These are phyloP conservation scores for Anacardium occidentale DNA, from an alignment of 345 rosid genomes.

Conservation along the genomic window DNA sequence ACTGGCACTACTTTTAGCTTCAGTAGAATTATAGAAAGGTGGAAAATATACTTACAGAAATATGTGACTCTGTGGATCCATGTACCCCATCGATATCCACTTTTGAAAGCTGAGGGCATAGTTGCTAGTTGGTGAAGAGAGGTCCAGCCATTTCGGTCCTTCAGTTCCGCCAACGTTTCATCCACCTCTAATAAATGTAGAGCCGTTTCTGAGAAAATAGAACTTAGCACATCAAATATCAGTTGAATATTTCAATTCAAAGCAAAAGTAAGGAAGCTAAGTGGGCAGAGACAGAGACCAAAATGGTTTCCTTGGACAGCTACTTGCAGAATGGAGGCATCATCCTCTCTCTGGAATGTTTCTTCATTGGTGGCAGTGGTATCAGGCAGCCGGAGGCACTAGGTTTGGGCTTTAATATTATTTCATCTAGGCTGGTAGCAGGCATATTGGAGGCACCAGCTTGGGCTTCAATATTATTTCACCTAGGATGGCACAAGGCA, in stretches of 20 bases:
- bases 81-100: not conserved
- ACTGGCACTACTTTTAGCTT: too few species aligned
- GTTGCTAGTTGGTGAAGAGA: not conserved
- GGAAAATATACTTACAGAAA: not conserved
- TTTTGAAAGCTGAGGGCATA: not conserved
- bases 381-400: too few species aligned
- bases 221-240: not conserved
- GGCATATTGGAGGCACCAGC: too few species aligned
- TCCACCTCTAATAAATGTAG: not conserved
- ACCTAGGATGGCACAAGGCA: too few species aligned
- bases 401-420: too few species aligned
- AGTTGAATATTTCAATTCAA: not conserved
- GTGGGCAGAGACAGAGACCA: constrained; percentile 5
- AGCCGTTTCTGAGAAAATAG: not conserved
- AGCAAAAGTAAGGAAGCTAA: not conserved
- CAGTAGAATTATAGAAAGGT: not conserved
- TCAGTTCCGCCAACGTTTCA: not conserved
- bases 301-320: constrained; percentile 24
- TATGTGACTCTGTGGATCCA: not conserved
- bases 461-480: too few species aligned
- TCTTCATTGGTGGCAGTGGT: too few species aligned
- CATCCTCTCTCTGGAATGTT: too few species aligned
- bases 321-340: too few species aligned
- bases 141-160: not conserved
- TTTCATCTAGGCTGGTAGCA: too few species aligned